These are phyloP conservation scores for Penicillium macrosclerotiorum DNA, from an alignment of 495 filamentous ascomycete genomes.

Conservation along the genomic window DNA sequence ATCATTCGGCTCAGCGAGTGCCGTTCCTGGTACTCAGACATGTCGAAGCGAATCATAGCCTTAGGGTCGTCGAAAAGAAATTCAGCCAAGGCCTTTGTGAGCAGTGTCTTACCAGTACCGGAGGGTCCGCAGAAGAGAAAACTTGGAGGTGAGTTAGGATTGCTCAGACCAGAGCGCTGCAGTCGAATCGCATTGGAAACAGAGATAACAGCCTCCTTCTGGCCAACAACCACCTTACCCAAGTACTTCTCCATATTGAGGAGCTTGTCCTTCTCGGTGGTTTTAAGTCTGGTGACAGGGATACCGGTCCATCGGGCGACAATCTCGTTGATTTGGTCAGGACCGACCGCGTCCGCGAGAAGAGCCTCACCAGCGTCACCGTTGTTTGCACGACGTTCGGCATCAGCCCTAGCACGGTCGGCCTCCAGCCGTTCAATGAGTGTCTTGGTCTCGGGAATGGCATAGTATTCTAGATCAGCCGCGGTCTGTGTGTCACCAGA, in stretches of 20 bases:
- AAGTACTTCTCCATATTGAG: slow-evolving; percentile 90
- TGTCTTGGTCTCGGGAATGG: slow-evolving; percentile 85
- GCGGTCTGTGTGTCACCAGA: slow-evolving; percentile 75
- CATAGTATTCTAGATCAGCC: slow-evolving; percentile 94
- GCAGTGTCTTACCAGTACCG: slow-evolving; percentile 93
- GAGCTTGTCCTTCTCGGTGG: slow-evolving; percentile 95
- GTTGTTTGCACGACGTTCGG: slow-evolving; percentile 59
- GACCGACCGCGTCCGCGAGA: slow-evolving; percentile 88
- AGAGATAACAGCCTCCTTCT: slow-evolving; percentile 89
- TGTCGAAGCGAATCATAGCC: slow-evolving; percentile 98
- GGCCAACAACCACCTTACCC: slow-evolving; percentile 80
- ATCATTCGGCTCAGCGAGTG: slow-evolving; percentile 97
- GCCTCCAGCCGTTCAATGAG: slow-evolving; percentile 76
- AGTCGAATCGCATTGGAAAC: slow-evolving; percentile 95
- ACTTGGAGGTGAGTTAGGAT: slow-evolving; percentile 93
- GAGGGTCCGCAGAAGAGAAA: slow-evolving; percentile 99
- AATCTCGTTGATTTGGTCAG: slow-evolving; percentile 99
- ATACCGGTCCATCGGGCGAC: slow-evolving; percentile 96
- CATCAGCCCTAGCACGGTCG: slow-evolving; percentile 75
- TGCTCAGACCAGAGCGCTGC: slow-evolving; percentile 87
- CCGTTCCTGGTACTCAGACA: slow-evolving; percentile 99
- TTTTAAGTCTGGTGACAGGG: slow-evolving; percentile 88
- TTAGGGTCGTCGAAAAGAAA: slow-evolving; percentile 98
- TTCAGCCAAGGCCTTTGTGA: slow-evolving; percentile 94
- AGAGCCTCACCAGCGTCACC: slow-evolving; percentile 61